Evolutionary conservation across 2,329 filamentous ascomycete species (phyloP).

Genomic region (Pseudocercospora cruenta): DNA sequence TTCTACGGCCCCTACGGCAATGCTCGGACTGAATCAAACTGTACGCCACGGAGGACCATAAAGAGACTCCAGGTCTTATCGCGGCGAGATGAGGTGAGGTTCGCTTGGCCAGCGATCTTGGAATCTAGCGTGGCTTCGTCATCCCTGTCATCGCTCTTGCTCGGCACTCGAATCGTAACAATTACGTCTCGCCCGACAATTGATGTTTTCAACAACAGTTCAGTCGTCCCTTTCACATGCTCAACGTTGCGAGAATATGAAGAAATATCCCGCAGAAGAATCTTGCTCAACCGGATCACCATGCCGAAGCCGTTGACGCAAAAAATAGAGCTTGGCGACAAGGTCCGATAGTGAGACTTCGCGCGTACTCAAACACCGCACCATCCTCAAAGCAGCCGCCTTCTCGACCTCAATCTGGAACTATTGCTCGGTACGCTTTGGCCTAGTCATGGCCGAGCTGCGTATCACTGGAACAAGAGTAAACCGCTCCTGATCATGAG

Average conservation of each 20-base stretch:
- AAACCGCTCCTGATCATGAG: background rate
- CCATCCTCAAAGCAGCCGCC: background rate
- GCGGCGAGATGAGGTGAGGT: background rate
- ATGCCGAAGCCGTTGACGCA: slow-evolving; percentile 5
- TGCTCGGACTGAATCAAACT: background rate
- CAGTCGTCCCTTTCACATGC: no score
- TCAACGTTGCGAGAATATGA: no score
- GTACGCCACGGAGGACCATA: background rate
- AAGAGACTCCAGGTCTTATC: background rate
- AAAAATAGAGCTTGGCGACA: background rate
- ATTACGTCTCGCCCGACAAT: no score
- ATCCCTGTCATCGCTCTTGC: background rate
- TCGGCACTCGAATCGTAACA: background rate
- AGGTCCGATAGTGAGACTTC: background rate
- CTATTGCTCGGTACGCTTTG: slow-evolving; percentile 4
- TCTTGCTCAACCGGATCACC: background rate
- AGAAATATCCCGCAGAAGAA: no score
- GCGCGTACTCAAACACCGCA: slow-evolving; percentile 5
- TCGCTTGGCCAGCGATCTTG: background rate
- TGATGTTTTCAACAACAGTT: no score
- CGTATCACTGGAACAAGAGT: slow-evolving; percentile 14
- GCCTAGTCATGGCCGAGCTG: slow-evolving; percentile 7
- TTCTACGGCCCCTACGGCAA: background rate
- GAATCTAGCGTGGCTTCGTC: background rate
- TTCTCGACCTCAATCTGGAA: slow-evolving; percentile 1